Evolutionary conservation across 2,329 filamentous ascomycete species (phyloP).

Genomic region (Seiridium unicorne): DNA sequence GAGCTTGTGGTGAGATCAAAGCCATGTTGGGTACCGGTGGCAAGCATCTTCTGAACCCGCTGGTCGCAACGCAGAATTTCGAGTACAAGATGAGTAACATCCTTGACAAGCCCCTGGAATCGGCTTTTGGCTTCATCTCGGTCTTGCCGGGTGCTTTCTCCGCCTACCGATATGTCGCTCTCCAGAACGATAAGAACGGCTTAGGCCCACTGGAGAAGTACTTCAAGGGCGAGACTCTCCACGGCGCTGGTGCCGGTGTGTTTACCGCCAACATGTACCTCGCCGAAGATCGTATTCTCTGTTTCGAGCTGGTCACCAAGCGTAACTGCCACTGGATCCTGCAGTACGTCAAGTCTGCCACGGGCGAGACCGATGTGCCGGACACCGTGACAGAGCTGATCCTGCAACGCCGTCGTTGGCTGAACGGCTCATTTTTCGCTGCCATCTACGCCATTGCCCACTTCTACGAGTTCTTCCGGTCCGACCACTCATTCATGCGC

Average conservation of each 20-base stretch:
- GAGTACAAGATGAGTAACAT: conserved; percentile 99
- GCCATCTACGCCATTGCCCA: conserved; percentile 93
- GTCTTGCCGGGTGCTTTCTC: conserved; percentile 92
- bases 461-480: conserved; percentile 94
- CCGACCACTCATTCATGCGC: conserved; percentile 81
- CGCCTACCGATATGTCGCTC: conserved; percentile 90
- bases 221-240: conserved; percentile 97
- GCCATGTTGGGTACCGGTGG: conserved; percentile 90
- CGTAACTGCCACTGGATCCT: conserved; percentile 96
- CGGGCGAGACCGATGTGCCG: conserved; percentile 94
- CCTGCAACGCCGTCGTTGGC: conserved; percentile 90
- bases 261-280: conserved; percentile 98
- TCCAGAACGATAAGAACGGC: conserved; percentile 95
- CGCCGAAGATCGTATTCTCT: conserved; percentile 88
- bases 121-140: conserved; percentile 97
- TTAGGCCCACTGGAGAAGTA: conserved; percentile 96
- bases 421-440: conserved; percentile 98
- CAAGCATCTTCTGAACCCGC: conserved; percentile 81
- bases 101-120: conserved; percentile 93
- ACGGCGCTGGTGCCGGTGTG: conserved; percentile 93
- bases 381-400: conserved; percentile 94
- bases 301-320: conserved; percentile 97
- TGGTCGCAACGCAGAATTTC: conserved; percentile 97
- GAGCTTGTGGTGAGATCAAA: conserved; percentile 96
- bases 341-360: conserved; percentile 97